phyloP scores from a whole-genome alignment of 1,284 basidiomycete genomes.

The Stygiomarasmius scandens region DNA sequence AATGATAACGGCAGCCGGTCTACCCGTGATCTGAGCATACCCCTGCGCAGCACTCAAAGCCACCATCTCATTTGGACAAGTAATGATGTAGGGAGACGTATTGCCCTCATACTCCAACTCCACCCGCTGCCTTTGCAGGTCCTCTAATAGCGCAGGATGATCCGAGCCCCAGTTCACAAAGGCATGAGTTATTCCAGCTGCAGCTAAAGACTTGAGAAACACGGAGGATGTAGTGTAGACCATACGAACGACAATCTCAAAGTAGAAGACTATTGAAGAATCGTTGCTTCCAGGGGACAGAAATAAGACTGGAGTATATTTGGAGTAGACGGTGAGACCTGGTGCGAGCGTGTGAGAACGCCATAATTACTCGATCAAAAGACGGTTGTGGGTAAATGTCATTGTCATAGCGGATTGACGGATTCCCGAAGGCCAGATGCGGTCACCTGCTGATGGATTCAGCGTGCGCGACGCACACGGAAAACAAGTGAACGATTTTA shows the following conservation, averaged over 20 bases:
- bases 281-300: no score
- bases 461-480: background rate
- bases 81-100: slow-evolving; percentile 54
- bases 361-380: no score
- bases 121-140: slow-evolving; percentile 57
- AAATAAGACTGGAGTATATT: no score
- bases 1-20: slow-evolving; percentile 69
- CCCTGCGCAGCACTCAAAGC: slow-evolving; percentile 72
- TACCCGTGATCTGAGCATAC: slow-evolving; percentile 66
- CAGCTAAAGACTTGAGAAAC: slow-evolving; percentile 57
- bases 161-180: slow-evolving; percentile 80
- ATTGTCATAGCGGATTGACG: background rate
- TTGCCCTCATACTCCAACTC: slow-evolving; percentile 33
- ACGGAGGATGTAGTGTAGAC: slow-evolving; percentile 57
- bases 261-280: no score
- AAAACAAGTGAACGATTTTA: no score
- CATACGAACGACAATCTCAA: background rate
- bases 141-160: slow-evolving; percentile 71
- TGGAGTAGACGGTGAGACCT: no score
- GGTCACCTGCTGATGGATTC: background rate
- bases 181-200: slow-evolving; percentile 67
- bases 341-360: no score
- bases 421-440: background rate
- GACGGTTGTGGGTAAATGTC: background rate
- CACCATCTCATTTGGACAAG: slow-evolving; percentile 77